Conservation (phyloP, 345 rosid genomes). For the Anacardium occidentale region DNA sequence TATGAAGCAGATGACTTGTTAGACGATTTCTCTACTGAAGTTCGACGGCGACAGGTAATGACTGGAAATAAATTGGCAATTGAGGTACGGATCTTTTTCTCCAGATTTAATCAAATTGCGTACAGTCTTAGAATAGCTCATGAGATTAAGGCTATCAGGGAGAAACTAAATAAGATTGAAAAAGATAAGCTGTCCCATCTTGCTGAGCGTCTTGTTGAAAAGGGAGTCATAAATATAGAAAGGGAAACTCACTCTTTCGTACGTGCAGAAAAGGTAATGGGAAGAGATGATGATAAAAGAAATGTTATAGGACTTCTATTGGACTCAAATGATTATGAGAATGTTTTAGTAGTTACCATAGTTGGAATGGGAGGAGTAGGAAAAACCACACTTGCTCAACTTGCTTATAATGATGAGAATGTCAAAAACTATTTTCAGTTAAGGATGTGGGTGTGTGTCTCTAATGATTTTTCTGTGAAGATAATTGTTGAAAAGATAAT, state of each 20-base stretch:
- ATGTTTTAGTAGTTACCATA: neutral
- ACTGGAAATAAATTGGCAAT: neutral
- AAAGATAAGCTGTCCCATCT: neutral
- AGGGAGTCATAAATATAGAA: neutral
- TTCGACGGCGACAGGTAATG: neutral
- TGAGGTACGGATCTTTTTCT: neutral
- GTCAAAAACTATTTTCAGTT: neutral
- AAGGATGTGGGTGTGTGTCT: neutral
- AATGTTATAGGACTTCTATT: neutral
- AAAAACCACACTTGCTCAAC: conserved; percentile 21
- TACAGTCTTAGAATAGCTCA: neutral
- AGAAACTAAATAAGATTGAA: neutral
- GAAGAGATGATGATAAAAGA: conserved; percentile 6
- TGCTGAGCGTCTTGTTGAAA: accelerated
- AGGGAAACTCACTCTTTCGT: conserved; percentile 12
- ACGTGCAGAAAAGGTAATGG: neutral
- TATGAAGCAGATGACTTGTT: neutral
- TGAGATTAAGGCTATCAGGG: neutral
- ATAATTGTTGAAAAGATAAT: neutral
- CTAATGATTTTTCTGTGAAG: neutral
- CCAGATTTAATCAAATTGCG: neutral
- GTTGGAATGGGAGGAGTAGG: too few species aligned
- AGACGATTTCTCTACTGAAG: neutral
- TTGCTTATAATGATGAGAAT: neutral
- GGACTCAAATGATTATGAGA: neutral